Evolutionary conservation across 2,329 filamentous ascomycete genomes (phyloP).

Genomic region (Penicillium sp.): DNA sequence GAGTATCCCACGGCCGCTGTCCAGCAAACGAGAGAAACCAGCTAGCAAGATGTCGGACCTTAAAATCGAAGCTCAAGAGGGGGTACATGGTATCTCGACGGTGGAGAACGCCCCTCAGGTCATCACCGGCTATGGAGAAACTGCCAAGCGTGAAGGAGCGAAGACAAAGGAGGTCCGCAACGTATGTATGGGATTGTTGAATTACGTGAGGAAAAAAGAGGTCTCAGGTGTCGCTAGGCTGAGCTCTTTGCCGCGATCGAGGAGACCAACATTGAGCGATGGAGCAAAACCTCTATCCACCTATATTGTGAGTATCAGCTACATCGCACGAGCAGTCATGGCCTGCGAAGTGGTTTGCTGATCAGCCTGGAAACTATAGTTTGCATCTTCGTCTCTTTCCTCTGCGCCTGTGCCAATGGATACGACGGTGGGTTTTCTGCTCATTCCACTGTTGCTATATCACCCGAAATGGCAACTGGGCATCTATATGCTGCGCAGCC

Average conservation of each 20-base stretch:
- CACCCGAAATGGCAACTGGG: background rate
- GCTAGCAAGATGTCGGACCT: conserved; percentile 19
- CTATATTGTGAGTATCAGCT: conserved; percentile 28
- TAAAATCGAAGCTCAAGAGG: conserved; percentile 18
- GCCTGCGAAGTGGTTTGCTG: no score
- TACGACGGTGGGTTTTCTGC: conserved; percentile 28
- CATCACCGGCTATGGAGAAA: conserved; percentile 21
- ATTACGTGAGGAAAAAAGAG: background rate
- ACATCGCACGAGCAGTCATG: no score
- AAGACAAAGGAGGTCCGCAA: conserved; percentile 46
- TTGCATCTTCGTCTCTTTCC: conserved; percentile 44
- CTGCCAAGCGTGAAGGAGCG: conserved; percentile 29
- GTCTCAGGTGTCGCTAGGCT: conserved; percentile 37
- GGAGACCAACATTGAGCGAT: conserved; percentile 44
- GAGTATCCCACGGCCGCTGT: no score
- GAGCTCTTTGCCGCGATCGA: conserved; percentile 50
- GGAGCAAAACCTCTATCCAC: conserved; percentile 31
- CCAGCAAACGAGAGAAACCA: no score
- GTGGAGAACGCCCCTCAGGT: conserved; percentile 17
- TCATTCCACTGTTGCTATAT: background rate
- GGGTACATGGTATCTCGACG: conserved; percentile 22
- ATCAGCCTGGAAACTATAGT: conserved; percentile 24
- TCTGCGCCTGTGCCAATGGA: conserved; percentile 34
- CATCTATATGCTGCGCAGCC: background rate
- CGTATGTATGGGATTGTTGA: conserved; percentile 27